Evolutionary conservation across 495 filamentous ascomycete species (phyloP).

Genomic region (Aspergillus campestris): DNA sequence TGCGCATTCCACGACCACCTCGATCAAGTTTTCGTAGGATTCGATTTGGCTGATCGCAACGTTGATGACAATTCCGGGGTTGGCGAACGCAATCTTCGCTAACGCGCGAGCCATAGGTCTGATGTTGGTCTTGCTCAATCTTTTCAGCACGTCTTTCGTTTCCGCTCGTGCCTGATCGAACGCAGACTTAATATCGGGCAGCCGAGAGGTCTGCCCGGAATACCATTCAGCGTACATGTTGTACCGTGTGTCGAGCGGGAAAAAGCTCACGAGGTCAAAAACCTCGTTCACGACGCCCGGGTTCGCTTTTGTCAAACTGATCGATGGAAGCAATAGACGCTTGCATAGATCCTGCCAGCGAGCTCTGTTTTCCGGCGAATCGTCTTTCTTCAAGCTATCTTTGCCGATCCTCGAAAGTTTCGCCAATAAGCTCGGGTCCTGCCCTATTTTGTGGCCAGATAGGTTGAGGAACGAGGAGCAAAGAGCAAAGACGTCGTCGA

Average conservation of each 20-base stretch:
- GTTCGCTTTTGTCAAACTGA: slow-evolving; percentile 77
- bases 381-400: slow-evolving; percentile 60
- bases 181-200: slow-evolving; percentile 69
- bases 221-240: slow-evolving; percentile 92
- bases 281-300: slow-evolving; percentile 76
- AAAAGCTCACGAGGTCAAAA: slow-evolving; percentile 70
- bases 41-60: slow-evolving; percentile 82
- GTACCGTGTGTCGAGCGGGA: slow-evolving; percentile 69
- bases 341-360: slow-evolving; percentile 79
- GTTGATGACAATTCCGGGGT: slow-evolving; percentile 84
- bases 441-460: slow-evolving; percentile 79
- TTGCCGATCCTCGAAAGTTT: slow-evolving; percentile 77
- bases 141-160: slow-evolving; percentile 74
- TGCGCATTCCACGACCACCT: slow-evolving; percentile 85
- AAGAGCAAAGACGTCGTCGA: slow-evolving; percentile 84
- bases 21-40: slow-evolving; percentile 83
- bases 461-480: slow-evolving; percentile 78
- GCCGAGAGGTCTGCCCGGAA: slow-evolving; percentile 61
- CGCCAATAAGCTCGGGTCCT: slow-evolving; percentile 65
- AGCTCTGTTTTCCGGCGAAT: slow-evolving; percentile 54
- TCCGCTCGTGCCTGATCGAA: slow-evolving; percentile 68
- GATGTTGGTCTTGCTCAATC: slow-evolving; percentile 78
- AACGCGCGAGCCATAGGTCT: slow-evolving; percentile 73
- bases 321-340: slow-evolving; percentile 70
- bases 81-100: slow-evolving; percentile 78